phyloP scores from a whole-genome alignment of 2,329 filamentous ascomycete species.

The Nemania diffusa region DNA sequence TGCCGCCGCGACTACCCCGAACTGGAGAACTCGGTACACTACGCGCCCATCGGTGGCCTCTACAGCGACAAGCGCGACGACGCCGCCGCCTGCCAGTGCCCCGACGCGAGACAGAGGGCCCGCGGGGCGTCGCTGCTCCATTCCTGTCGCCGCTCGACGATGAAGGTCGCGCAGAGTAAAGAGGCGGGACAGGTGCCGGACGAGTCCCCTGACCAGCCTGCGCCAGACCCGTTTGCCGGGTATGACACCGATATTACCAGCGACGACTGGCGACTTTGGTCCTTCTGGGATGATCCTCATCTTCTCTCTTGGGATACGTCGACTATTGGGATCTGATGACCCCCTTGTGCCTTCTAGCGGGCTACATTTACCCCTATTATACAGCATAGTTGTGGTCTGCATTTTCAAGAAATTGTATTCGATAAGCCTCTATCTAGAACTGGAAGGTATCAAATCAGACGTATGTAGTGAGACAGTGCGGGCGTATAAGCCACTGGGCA shows the following conservation, averaged over 20 bases:
- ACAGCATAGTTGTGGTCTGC: not conserved
- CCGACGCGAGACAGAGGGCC: not conserved
- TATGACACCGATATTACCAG: constrained; percentile 20
- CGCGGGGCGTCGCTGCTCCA: not conserved
- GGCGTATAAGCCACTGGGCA: no score
- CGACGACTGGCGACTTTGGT: constrained; percentile 36
- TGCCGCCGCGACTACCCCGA: constrained; percentile 31
- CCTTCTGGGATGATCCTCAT: constrained; percentile 38
- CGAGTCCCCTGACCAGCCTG: constrained; percentile 6
- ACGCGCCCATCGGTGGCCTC: constrained; percentile 31
- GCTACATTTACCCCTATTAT: not conserved
- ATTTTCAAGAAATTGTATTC: not conserved
- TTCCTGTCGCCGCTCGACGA: constrained; percentile 4
- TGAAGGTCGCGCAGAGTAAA: not conserved
- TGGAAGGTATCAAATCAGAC: constrained; percentile 12
- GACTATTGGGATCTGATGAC: constrained; percentile 28
- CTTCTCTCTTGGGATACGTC: constrained; percentile 34
- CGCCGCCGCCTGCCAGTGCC: not conserved
- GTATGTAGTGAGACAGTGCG: no score
- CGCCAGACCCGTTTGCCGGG: constrained; percentile 21
- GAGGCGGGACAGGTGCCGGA: constrained; percentile 10
- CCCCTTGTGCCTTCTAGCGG: not conserved
- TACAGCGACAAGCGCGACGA: constrained; percentile 20
- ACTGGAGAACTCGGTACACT: constrained; percentile 32
- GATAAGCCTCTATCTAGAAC: constrained; percentile 9